A percentile compares a stretch with the other conserved stretches of the same genome.
These are phyloP conservation scores for Syzygium syzygioides DNA, from an alignment of 441 rosid genomes.

Conservation along the genomic window DNA sequence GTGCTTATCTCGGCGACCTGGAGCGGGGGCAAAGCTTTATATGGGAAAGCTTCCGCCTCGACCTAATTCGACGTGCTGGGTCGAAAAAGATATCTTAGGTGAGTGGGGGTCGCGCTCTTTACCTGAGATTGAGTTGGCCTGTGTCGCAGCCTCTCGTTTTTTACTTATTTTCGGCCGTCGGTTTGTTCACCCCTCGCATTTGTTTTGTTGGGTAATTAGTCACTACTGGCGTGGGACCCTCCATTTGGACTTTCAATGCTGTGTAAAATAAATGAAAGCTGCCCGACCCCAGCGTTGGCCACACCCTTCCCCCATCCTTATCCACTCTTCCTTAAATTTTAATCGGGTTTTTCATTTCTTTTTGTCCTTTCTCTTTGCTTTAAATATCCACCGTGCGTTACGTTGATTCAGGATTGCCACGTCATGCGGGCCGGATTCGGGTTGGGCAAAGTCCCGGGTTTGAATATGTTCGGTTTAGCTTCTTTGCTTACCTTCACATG, in stretches of 20 bases:
- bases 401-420: not conserved
- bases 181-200: not conserved
- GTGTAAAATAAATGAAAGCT: not conserved
- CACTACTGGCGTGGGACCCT: not conserved
- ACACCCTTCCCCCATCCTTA: not conserved
- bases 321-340: not conserved
- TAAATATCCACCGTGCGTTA: not conserved
- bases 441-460: not conserved
- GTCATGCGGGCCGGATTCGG: not conserved
- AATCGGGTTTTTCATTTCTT: not conserved
- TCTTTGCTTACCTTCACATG: not conserved
- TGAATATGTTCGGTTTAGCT: not conserved
- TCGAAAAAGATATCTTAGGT: rapidly evolving
- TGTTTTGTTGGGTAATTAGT: not conserved
- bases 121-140: rapidly evolving
- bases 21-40: rapidly evolving
- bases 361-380: not conserved
- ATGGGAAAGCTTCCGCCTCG: not conserved
- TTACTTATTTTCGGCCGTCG: not conserved
- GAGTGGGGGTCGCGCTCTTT: rapidly evolving
- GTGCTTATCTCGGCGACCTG: not conserved
- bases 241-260: not conserved
- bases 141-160: not conserved
- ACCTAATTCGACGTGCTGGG: too few relatives aligned
- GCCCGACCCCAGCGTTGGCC: not conserved